These are phyloP conservation scores for Phytophthora foliorum DNA, from an alignment of 352 stramenopile genomes.

Conservation along the genomic window DNA sequence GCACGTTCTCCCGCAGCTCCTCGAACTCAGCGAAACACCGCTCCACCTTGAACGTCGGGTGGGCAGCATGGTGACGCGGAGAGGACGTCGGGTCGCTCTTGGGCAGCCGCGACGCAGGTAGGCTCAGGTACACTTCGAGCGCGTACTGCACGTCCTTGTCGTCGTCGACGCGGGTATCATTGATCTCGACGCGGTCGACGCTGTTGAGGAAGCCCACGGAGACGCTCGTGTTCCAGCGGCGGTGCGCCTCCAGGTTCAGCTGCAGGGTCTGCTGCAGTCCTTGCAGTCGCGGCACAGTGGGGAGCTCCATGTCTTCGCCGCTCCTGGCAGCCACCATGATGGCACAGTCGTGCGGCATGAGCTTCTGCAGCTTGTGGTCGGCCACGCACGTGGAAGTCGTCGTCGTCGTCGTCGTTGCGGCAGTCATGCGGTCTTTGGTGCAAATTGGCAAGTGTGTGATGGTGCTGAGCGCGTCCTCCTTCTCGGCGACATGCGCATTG, in stretches of 20 bases:
- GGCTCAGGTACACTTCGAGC: constrained; percentile 52
- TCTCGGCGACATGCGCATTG: constrained; percentile 8
- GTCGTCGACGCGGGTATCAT: constrained; percentile 24
- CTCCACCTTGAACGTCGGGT: constrained; percentile 54
- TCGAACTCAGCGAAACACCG: constrained; percentile 66
- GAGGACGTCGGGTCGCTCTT: constrained; percentile 24
- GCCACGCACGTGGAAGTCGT: constrained; percentile 13
- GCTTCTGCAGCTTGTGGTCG: constrained; percentile 44
- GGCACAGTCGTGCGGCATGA: constrained; percentile 43
- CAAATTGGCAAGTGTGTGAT: constrained; percentile 29
- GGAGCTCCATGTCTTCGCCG: constrained; percentile 22
- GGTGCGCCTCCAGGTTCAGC: constrained; percentile 48
- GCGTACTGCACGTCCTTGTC: constrained; percentile 47
- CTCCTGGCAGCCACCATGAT: constrained; percentile 30
- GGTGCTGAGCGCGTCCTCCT: not conserved
- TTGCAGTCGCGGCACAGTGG: constrained; percentile 23
- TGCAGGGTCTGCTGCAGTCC: constrained; percentile 34
- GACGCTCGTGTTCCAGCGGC: constrained; percentile 40
- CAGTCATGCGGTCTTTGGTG: constrained; percentile 20
- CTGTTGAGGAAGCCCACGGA: constrained; percentile 53
- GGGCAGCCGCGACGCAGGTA: constrained; percentile 45
- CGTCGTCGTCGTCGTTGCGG: too few relatives aligned
- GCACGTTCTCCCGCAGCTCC: constrained; percentile 52
- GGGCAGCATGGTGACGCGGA: not conserved
- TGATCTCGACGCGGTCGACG: constrained; percentile 61